Conservation (phyloP, 345 rosid genomes). For the Corymbia maculata region DNA sequence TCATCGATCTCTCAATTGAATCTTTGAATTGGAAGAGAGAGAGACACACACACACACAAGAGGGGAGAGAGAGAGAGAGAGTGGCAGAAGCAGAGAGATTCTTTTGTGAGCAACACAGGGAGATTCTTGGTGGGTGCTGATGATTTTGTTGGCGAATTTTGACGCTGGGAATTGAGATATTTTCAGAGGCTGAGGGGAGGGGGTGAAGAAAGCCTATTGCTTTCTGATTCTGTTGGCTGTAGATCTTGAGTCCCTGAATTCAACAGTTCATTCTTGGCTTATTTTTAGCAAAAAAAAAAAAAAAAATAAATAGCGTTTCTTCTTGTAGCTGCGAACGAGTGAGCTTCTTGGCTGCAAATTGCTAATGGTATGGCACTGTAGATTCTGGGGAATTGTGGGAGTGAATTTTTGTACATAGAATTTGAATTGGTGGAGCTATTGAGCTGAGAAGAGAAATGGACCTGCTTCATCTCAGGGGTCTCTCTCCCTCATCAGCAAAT, state of each 20-base stretch:
- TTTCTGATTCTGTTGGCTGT: background rate
- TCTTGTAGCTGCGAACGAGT: background rate
- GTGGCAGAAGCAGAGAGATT: background rate
- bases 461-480: background rate
- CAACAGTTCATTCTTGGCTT: background rate
- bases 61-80: background rate
- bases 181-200: background rate
- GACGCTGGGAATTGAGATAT: background rate
- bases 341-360: background rate
- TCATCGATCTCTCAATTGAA: background rate
- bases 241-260: background rate
- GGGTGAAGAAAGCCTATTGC: background rate
- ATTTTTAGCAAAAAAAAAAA: background rate
- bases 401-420: background rate
- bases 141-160: background rate
- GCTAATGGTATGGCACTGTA: background rate
- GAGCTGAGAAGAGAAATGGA: background rate
- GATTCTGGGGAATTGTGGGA: background rate
- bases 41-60: too few relatives aligned
- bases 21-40: background rate
- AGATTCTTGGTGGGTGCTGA: background rate
- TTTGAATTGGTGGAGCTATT: background rate
- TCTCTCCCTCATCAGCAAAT: conserved; percentile 3
- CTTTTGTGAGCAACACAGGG: background rate
- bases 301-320: background rate